Evolutionary conservation across 352 stramenopile species (phyloP).

Genomic region (Globisporangium barbulae): DNA sequence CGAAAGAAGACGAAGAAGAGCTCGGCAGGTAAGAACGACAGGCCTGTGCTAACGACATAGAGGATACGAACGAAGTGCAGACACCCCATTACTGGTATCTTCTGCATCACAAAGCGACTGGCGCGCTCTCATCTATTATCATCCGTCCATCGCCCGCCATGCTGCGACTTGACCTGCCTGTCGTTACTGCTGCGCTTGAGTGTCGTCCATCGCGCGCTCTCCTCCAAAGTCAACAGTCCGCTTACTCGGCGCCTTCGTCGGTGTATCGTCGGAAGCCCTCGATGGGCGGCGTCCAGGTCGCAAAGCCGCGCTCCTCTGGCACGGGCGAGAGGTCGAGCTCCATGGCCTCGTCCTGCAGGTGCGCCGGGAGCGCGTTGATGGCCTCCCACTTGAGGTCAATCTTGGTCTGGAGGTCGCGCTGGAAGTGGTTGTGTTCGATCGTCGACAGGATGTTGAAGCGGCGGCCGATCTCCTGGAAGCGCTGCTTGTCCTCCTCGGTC

Average conservation of each 20-base stretch:
- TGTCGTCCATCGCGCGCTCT: slow-evolving; percentile 11
- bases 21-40: background rate
- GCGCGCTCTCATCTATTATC: slow-evolving; percentile 10
- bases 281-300: slow-evolving; percentile 87
- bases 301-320: slow-evolving; percentile 67
- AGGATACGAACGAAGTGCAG: no score
- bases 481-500: slow-evolving; percentile 75
- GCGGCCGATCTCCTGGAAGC: slow-evolving; percentile 76
- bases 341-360: slow-evolving; percentile 79
- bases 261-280: slow-evolving; percentile 83
- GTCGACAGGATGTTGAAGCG: slow-evolving; percentile 78
- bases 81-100: background rate
- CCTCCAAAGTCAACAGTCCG: background rate
- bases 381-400: slow-evolving; percentile 91
- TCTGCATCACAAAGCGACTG: background rate
- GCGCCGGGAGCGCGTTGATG: slow-evolving; percentile 80
- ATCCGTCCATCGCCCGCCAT: background rate
- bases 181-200: slow-evolving; percentile 7
- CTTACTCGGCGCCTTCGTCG: slow-evolving; percentile 48
- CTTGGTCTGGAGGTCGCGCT: slow-evolving; percentile 89
- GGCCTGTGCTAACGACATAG: background rate
- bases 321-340: slow-evolving; percentile 59
- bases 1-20: slow-evolving; percentile 2
- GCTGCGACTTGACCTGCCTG: slow-evolving; percentile 12
- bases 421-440: slow-evolving; percentile 86